Evolutionary conservation across 2,329 filamentous ascomycete species (phyloP).

Genomic region (Onygenales sp.): DNA sequence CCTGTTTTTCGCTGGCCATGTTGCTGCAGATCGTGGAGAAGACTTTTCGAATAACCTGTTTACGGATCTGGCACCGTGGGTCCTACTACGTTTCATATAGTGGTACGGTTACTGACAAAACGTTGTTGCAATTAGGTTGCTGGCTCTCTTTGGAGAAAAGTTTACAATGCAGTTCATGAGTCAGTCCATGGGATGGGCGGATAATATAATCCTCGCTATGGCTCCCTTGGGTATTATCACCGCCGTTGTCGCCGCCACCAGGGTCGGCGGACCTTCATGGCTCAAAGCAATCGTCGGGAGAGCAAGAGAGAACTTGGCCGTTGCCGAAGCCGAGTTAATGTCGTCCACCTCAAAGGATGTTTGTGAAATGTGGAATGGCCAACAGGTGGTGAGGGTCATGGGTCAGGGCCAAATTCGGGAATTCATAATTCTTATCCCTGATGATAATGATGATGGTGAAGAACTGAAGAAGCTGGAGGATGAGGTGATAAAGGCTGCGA

Average conservation of each 20-base stretch:
- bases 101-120: background rate
- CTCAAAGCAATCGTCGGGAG: slow-evolving; percentile 38
- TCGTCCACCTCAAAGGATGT: slow-evolving; percentile 22
- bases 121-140: slow-evolving; percentile 10
- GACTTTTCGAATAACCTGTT: slow-evolving; percentile 8
- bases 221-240: slow-evolving; percentile 40
- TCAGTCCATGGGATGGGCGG: slow-evolving; percentile 30
- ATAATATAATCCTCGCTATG: slow-evolving; percentile 39
- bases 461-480: background rate
- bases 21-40: slow-evolving; percentile 7
- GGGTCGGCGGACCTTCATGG: slow-evolving; percentile 35
- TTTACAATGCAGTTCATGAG: slow-evolving; percentile 42
- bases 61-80: slow-evolving; percentile 16
- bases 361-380: slow-evolving; percentile 18
- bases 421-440: background rate
- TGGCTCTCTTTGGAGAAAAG: slow-evolving; percentile 37
- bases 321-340: slow-evolving; percentile 33
- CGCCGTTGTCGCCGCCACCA: slow-evolving; percentile 34
- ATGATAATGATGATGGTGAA: background rate
- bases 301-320: slow-evolving; percentile 30
- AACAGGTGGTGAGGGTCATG: slow-evolving; percentile 13
- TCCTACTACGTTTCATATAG: background rate
- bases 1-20: background rate
- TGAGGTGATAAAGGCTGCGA: background rate
- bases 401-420: background rate